These are phyloP conservation scores for Acanthamoeba royreba DNA, from an alignment of 208 protist genomes.

Conservation along the genomic window DNA sequence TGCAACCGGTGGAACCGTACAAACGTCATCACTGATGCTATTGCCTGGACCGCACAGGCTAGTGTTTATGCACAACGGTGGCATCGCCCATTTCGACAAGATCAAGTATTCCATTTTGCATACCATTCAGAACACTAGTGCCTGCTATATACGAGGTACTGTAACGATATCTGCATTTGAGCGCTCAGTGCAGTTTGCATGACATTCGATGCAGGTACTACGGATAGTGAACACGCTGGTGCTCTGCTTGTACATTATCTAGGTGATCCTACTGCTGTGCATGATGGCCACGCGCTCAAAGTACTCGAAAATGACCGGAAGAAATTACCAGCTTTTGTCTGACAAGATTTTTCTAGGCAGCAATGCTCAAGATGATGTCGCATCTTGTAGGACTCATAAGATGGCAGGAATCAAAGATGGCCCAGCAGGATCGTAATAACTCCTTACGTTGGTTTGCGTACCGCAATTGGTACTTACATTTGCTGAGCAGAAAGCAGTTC, in stretches of 20 bases:
- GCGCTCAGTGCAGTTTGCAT: too few relatives aligned
- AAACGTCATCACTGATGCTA: too few relatives aligned
- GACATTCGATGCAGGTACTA: background rate
- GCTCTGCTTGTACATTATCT: background rate
- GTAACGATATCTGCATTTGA: too few relatives aligned
- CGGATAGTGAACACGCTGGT: background rate
- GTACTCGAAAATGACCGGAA: too few relatives aligned
- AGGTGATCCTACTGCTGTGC: background rate
- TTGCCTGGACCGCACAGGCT: background rate
- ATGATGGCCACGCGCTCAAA: background rate
- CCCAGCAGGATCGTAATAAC: background rate
- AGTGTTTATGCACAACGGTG: slow-evolving; percentile 31
- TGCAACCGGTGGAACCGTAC: too few relatives aligned
- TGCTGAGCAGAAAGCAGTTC: too few relatives aligned
- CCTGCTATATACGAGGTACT: background rate
- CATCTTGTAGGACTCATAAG: background rate
- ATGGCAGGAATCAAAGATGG: background rate
- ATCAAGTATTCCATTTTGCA: background rate
- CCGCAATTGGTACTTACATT: background rate
- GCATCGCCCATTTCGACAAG: background rate
- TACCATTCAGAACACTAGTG: background rate
- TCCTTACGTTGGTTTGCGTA: background rate
- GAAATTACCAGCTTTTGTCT: too few relatives aligned
- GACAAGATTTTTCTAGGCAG: too few relatives aligned
- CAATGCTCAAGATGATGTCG: slow-evolving; percentile 15